Evolutionary conservation across 2,329 filamentous ascomycete species (phyloP).

Genomic region (Podosphaera leucotricha): DNA sequence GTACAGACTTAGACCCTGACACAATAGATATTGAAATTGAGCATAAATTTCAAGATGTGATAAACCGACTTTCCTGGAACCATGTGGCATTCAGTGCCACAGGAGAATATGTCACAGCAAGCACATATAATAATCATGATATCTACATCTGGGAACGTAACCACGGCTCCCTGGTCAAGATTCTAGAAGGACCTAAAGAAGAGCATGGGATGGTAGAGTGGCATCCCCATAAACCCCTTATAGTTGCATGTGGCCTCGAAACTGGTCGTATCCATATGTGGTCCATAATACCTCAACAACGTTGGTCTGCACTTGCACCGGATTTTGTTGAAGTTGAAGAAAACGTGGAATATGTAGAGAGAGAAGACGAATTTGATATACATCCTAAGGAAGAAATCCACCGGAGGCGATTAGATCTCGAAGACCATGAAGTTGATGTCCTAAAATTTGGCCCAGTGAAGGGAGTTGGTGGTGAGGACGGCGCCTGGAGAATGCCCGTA

Average conservation of each 20-base stretch:
- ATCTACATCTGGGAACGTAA: constrained; percentile 95
- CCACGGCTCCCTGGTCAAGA: constrained; percentile 83
- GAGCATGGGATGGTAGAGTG: constrained; percentile 93
- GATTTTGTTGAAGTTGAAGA: constrained; percentile 97
- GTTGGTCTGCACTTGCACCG: constrained; percentile 89
- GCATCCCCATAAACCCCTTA: constrained; percentile 71
- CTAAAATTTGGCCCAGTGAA: constrained; percentile 49
- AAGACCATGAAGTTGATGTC: constrained; percentile 87
- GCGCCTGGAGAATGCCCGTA: constrained; percentile 73
- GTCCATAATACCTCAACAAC: constrained; percentile 84
- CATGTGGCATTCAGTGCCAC: constrained; percentile 87
- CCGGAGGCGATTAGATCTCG: constrained; percentile 67
- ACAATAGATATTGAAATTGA: constrained; percentile 78
- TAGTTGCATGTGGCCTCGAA: constrained; percentile 81
- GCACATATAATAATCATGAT: constrained; percentile 95
- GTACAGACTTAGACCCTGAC: constrained; percentile 50
- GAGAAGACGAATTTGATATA: constrained; percentile 94
- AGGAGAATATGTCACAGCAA: constrained; percentile 87
- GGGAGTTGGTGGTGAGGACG: constrained; percentile 20
- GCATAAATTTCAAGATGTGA: constrained; percentile 95
- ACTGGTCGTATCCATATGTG: constrained; percentile 86
- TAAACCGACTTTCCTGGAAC: constrained; percentile 89
- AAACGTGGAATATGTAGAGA: constrained; percentile 89
- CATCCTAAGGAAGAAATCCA: constrained; percentile 88
- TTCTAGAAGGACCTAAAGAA: constrained; percentile 88